phyloP scores from a whole-genome alignment of 345 rosid genomes.

The Gossypium sturtianum region DNA sequence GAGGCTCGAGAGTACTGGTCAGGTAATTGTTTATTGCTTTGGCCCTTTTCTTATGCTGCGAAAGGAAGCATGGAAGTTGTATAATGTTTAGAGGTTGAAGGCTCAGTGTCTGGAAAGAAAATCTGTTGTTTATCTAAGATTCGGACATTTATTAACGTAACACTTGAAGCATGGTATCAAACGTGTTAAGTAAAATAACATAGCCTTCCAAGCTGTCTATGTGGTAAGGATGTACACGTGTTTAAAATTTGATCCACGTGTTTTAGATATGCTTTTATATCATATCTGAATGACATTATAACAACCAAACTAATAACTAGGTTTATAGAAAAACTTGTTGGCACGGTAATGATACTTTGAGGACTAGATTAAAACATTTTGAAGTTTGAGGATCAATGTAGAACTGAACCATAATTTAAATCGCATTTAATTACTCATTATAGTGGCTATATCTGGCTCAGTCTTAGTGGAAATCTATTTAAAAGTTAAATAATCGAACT shows the following conservation, averaged over 20 bases:
- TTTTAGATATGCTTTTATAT: too few species aligned
- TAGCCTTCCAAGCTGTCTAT: too few species aligned
- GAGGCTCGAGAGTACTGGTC: conserved; percentile 79
- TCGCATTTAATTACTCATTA: neutral
- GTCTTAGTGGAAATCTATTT: neutral
- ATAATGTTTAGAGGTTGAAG: neutral
- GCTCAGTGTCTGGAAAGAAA: neutral
- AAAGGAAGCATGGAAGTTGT: neutral
- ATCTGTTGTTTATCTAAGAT: neutral
- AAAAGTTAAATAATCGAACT: neutral
- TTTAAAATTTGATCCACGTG: too few species aligned
- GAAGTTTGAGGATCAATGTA: too few species aligned
- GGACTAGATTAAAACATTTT: too few species aligned
- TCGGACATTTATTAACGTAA: neutral
- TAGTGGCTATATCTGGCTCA: neutral
- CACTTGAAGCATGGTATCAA: neutral
- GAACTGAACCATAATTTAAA: too few species aligned
- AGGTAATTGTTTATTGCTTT: conserved; percentile 41
- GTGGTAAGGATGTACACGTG: too few species aligned
- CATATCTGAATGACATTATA: too few species aligned
- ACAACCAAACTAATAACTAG: too few species aligned
- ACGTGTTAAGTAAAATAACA: too few species aligned
- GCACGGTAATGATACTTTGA: too few species aligned
- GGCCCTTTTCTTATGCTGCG: neutral
- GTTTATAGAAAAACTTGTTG: too few species aligned